phyloP scores from a whole-genome alignment of 2,329 filamentous ascomycete genomes.

The Colletotrichum limetticola region DNA sequence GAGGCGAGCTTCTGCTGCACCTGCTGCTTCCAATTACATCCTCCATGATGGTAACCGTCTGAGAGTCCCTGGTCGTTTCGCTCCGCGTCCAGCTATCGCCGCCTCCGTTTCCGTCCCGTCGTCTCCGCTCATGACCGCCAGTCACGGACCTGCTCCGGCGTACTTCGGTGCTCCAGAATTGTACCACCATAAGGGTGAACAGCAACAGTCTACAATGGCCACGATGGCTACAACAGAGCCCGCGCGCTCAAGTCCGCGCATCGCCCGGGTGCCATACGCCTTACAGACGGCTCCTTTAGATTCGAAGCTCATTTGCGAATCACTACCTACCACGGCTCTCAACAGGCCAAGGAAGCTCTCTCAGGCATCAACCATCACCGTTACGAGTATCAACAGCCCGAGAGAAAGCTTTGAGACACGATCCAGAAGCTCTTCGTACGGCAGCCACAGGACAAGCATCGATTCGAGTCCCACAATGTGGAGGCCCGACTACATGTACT shows the following conservation, averaged over 20 bases:
- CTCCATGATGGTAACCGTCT: slow-evolving; percentile 32
- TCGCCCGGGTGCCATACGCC: slow-evolving; percentile 16
- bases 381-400: slow-evolving; percentile 43
- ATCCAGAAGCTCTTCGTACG: slow-evolving; percentile 44
- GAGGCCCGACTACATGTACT: slow-evolving; percentile 41
- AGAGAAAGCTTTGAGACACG: slow-evolving; percentile 41
- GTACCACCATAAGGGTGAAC: slow-evolving; percentile 31
- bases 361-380: slow-evolving; percentile 40
- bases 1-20: slow-evolving; percentile 34
- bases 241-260: slow-evolving; percentile 11
- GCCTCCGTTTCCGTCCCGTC: slow-evolving; percentile 10
- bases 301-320: slow-evolving; percentile 34
- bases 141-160: slow-evolving; percentile 31
- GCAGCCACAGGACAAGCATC: slow-evolving; percentile 51
- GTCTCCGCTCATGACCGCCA: slow-evolving; percentile 23
- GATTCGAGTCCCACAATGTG: slow-evolving; percentile 48
- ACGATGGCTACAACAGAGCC: neutral
- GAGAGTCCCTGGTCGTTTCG: slow-evolving; percentile 29
- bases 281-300: slow-evolving; percentile 42
- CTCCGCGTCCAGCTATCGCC: slow-evolving; percentile 13
- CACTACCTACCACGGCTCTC: slow-evolving; percentile 38
- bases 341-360: slow-evolving; percentile 52
- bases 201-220: slow-evolving; percentile 22
- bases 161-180: slow-evolving; percentile 34
- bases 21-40: slow-evolving; percentile 26